A percentile compares a stretch with the other conserved stretches of the same genome.
These are phyloP conservation scores for Apiotrichum sp. DNA, from an alignment of 1,284 basidiomycete genomes.

Conservation along the genomic window DNA sequence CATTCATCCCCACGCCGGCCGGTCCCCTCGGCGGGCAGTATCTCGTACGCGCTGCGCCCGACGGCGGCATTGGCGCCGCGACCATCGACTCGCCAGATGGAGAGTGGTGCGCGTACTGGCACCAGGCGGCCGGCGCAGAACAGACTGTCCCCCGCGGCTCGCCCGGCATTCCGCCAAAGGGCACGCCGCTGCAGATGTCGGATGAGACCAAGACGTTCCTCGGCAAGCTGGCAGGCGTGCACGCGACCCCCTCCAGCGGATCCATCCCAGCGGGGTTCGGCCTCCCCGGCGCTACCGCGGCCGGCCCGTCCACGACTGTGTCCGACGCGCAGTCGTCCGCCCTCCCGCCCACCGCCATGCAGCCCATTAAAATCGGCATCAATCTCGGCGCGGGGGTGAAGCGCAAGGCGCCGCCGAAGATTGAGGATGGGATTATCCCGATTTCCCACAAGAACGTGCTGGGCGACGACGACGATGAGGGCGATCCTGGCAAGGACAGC, in stretches of 20 bases:
- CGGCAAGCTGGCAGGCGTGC: conserved; percentile 28
- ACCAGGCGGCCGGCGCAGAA: conserved; percentile 30
- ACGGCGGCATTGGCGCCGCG: conserved; percentile 36
- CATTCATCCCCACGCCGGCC: conserved; percentile 67
- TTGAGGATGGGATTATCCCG: conserved; percentile 33
- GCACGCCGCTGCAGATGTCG: conserved; percentile 1
- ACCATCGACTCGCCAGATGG: conserved; percentile 56
- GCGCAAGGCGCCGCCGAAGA: conserved; percentile 25
- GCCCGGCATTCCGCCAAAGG: conserved; percentile 11
- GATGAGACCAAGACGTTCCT: conserved; percentile 28
- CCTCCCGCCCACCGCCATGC: conserved; percentile 8
- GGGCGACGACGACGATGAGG: conserved; percentile 62
- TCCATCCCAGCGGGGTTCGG: not conserved
- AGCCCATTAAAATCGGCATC: conserved; percentile 39
- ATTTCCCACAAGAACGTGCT: conserved; percentile 32
- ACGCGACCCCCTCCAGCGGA: not conserved
- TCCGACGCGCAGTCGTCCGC: not conserved
- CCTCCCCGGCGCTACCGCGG: not conserved
- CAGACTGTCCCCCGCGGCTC: conserved; percentile 26
- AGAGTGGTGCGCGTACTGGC: conserved; percentile 38
- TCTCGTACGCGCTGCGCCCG: conserved; percentile 24
- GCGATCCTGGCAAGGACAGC: conserved; percentile 48
- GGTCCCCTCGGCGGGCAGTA: conserved; percentile 33
- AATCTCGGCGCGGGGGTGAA: conserved; percentile 26
- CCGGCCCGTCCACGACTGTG: not conserved